These are phyloP conservation scores for Coniophora puteana DNA, from an alignment of 1,284 basidiomycete species.

Conservation along the genomic window DNA sequence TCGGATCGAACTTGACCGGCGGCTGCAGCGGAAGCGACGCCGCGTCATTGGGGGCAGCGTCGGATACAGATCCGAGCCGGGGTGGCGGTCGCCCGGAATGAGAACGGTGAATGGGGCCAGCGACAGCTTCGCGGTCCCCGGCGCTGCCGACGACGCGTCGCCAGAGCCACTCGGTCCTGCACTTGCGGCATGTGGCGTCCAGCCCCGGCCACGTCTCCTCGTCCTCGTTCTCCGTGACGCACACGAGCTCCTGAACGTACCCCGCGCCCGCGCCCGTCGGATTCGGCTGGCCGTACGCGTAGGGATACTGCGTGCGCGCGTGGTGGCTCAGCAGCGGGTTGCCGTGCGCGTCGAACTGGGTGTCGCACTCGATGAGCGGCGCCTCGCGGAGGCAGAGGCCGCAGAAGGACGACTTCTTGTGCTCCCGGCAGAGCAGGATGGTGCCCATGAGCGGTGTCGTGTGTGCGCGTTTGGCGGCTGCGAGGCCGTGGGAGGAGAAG, in stretches of 20 bases:
- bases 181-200: constrained; percentile 61
- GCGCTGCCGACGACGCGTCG: constrained; percentile 40
- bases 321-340: constrained; percentile 29
- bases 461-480: constrained; percentile 41
- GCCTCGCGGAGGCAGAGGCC: constrained; percentile 66
- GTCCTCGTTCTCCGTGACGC: constrained; percentile 67
- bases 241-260: constrained; percentile 31
- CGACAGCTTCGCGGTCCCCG: constrained; percentile 56
- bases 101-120: constrained; percentile 37
- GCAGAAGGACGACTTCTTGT: constrained; percentile 58
- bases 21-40: constrained; percentile 19
- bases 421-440: constrained; percentile 59
- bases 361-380: constrained; percentile 38
- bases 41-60: too few species aligned
- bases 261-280: constrained; percentile 6
- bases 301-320: constrained; percentile 25
- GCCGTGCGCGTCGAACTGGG: constrained; percentile 31
- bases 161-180: constrained; percentile 61
- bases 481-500: constrained; percentile 43
- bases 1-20: constrained; percentile 29
- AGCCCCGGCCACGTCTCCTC: constrained; percentile 61
- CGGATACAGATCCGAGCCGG: too few species aligned
- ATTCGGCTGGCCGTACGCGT: constrained; percentile 23
- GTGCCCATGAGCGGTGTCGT: constrained; percentile 39
- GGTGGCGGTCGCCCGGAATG: not conserved